These are phyloP conservation scores for Melastoma malabathricum DNA, from an alignment of 345 rosid species.

Conservation along the genomic window DNA sequence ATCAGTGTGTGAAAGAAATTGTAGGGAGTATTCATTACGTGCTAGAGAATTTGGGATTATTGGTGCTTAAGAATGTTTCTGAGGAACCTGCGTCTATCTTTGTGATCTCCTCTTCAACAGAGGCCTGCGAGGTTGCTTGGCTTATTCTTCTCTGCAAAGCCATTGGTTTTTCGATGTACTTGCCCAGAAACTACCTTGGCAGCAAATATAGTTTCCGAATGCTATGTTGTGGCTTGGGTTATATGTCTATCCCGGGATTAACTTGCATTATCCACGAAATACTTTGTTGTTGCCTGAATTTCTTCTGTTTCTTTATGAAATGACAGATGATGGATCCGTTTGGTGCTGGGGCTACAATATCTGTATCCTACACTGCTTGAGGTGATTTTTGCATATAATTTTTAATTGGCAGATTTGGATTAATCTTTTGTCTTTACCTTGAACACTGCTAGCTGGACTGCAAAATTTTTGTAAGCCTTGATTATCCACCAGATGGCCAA, in stretches of 20 bases:
- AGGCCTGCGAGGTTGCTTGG: too few relatives aligned
- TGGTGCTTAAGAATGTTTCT: too few relatives aligned
- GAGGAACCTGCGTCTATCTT: too few relatives aligned
- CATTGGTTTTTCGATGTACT: too few relatives aligned
- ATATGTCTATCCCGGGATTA: not conserved
- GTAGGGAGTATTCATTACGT: too few relatives aligned
- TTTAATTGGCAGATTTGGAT: not conserved
- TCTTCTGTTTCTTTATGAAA: slow-evolving; percentile 5
- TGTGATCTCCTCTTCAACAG: too few relatives aligned
- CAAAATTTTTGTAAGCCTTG: slow-evolving; percentile 28
- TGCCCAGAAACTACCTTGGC: too few relatives aligned
- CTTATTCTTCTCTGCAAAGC: too few relatives aligned
- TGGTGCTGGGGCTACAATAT: slow-evolving; percentile 92
- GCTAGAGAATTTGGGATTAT: too few relatives aligned
- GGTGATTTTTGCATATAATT: not conserved
- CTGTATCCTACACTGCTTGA: slow-evolving; percentile 76
- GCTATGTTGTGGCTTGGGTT: not conserved
- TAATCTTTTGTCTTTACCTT: not conserved
- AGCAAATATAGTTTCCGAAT: too few relatives aligned
- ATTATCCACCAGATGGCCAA: slow-evolving; percentile 71
- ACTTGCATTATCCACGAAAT: not conserved
- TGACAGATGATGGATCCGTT: slow-evolving; percentile 85
- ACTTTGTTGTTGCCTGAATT: not conserved
- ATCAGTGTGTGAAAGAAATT: too few relatives aligned
- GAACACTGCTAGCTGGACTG: too few relatives aligned